Evolutionary conservation across 164 flowering plant genomes (phyloP), one percentile per base, ranked within the genome.

Genomic region (Berberis vulgaris): DNA sequence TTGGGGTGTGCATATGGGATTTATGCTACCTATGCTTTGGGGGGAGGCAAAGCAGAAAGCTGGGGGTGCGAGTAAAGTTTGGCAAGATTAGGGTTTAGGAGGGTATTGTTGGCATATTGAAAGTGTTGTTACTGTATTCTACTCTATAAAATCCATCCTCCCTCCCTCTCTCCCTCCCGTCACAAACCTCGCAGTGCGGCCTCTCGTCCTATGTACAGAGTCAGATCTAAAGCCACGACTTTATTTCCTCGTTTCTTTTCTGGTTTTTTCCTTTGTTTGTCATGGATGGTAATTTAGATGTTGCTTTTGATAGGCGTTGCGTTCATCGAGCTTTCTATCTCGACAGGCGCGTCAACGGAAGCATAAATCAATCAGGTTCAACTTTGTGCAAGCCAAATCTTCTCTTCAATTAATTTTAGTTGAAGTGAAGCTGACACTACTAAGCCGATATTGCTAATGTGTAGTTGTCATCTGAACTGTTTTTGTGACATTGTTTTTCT

Each of bases 271-370:
- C 10, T 43, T 41, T 42, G 5, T 42, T 58, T 2, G 57, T 54
- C 10, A 54, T 10, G 2, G 43, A 58, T 41, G 4, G 42, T 44
- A 11, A 2, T 44, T 12, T 60, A 56, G 26, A 45, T 10, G 49
- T 49, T 46, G 73, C 73, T 65, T 70, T 65, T 55, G 61, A 45
- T 7, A 70, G 73, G 69, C 72, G 68, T 70, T 70, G 61, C 73
- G 63, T 61, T 61, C 47, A 8, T 60, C 13, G 65, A 4, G 49
- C 26, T 38, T 47, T 47, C 42, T 43, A 43, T 40, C 26, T 50
- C 9, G n/a, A 61, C 11, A 50, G 56, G 47, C 59, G 65, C 4
- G 69, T 70, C 68, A 70, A 54, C 60, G 59, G 45, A 70, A 60
- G 63, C 68, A 39, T 44, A 70, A 52, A 70, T 45, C 7, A 63